Conservation (phyloP, 371 early-diverging fungal species). For the Circinella umbellata region DNA sequence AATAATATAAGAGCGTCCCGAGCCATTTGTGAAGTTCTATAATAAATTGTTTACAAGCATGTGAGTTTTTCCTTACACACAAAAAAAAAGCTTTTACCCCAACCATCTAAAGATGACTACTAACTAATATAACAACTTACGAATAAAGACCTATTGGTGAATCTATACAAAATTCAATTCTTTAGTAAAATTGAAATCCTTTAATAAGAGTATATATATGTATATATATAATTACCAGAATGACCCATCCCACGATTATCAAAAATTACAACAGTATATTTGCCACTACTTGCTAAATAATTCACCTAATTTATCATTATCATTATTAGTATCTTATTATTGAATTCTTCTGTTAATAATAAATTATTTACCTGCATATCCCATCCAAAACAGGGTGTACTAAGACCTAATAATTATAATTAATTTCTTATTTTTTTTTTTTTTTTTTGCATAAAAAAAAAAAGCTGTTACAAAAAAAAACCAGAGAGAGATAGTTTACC, state of each 20-base stretch:
- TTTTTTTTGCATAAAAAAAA: neutral
- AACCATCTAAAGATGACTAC: constrained; percentile 6
- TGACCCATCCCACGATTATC: constrained; percentile 83
- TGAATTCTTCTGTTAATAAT: neutral
- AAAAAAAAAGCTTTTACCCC: too few relatives aligned
- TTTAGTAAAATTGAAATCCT: neutral
- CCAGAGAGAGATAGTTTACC: constrained; percentile 29
- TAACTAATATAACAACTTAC: too few relatives aligned
- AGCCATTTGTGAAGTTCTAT: constrained; percentile 72
- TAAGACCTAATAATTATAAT: constrained; percentile 38
- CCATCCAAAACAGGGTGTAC: constrained; percentile 41
- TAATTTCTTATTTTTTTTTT: neutral
- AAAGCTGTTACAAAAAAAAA: neutral
- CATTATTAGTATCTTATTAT: too few relatives aligned
- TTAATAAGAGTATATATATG: too few relatives aligned
- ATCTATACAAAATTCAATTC: constrained; percentile 8
- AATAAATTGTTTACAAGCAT: neutral
- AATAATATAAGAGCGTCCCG: constrained; percentile 66
- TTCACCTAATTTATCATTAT: constrained; percentile 43
- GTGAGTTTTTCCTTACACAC: too few relatives aligned
- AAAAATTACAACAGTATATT: constrained; percentile 76
- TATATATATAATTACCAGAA: constrained; percentile 31
- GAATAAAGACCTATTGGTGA: constrained; percentile 34
- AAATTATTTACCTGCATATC: constrained; percentile 35
- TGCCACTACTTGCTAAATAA: constrained; percentile 58